Conservation (phyloP, 768 basidiomycete genomes). For the Agrocybe chaxingu region DNA sequence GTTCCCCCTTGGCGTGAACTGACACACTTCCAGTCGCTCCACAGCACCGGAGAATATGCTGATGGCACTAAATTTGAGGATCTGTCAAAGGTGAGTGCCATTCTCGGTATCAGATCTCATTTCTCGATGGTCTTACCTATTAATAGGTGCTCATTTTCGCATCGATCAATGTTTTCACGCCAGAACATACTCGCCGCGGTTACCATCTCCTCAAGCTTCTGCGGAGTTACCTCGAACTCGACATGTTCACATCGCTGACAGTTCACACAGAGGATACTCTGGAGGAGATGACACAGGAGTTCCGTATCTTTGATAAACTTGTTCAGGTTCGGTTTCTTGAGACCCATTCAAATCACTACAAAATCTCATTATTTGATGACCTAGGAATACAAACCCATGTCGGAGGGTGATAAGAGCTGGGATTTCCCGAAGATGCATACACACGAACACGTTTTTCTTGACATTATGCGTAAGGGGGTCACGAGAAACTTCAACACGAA, state of each 20-base stretch:
- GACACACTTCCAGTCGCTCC: constrained; percentile 20
- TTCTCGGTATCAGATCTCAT: no score
- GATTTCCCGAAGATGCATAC: constrained; percentile 32
- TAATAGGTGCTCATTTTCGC: no score
- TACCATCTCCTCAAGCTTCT: constrained; percentile 3
- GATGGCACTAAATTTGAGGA: constrained; percentile 23
- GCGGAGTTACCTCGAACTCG: constrained; percentile 11
- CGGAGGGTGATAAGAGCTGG: constrained; percentile 24
- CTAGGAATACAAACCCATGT: constrained; percentile 7
- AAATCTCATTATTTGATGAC: no score
- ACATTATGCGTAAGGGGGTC: constrained; percentile 29
- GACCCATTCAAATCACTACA: no score
- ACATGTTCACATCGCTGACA: constrained; percentile 13
- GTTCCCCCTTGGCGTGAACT: constrained; percentile 21
- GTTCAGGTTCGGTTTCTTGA: constrained; percentile 16
- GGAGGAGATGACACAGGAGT: background rate
- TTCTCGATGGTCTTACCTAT: no score
- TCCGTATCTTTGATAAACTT: constrained; percentile 3
- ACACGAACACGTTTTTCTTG: constrained; percentile 23
- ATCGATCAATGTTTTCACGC: no score
- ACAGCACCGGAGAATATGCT: constrained; percentile 17
- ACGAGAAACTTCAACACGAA: constrained; percentile 26
- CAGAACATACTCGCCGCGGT: background rate
- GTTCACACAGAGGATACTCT: constrained; percentile 9
- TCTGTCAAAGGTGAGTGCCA: constrained; percentile 12